Percentiles rank a stretch among this genome's conserved stretches.
These are phyloP conservation scores for Microbotryum violaceum DNA, from an alignment of 1,284 basidiomycete genomes.

Conservation along the genomic window DNA sequence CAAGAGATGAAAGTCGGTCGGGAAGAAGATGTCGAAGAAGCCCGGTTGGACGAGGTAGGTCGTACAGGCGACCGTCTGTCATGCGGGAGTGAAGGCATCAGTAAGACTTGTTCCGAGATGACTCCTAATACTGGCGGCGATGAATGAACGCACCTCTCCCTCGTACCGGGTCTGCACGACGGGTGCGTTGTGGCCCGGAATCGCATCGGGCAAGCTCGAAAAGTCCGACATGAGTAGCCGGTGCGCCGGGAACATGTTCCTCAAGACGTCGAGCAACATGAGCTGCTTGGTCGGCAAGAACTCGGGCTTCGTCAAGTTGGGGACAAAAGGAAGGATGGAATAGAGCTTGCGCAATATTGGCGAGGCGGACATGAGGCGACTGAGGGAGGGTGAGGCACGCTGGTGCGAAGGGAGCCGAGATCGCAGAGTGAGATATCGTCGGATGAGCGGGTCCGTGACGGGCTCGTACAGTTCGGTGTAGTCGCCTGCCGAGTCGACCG, in stretches of 20 bases:
- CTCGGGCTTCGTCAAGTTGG: conserved; percentile 83
- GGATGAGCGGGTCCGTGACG: conserved; percentile 74
- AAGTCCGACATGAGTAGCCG: conserved; percentile 91
- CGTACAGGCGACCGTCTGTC: conserved; percentile 61
- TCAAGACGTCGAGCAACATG: conserved; percentile 72
- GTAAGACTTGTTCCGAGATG: too few relatives aligned
- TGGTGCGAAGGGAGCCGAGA: conserved; percentile 56
- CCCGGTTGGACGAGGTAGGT: conserved; percentile 91
- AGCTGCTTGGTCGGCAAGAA: conserved; percentile 91
- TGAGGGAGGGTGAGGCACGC: conserved; percentile 45
- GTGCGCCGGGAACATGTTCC: conserved; percentile 79
- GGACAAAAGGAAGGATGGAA: conserved; percentile 68
- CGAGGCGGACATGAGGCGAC: conserved; percentile 34
- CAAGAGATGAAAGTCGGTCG: conserved; percentile 79
- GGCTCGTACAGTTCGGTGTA: conserved; percentile 78
- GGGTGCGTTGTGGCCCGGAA: conserved; percentile 77
- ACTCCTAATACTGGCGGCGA: too few relatives aligned
- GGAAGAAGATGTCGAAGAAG: conserved; percentile 99
- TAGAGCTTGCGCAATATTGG: conserved; percentile 56
- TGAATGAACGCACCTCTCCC: conserved; percentile 52
- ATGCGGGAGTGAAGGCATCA: neutral
- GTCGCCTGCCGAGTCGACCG: conserved; percentile 73
- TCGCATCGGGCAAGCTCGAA: conserved; percentile 72
- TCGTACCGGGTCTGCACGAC: conserved; percentile 91
- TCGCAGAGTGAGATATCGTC: conserved; percentile 49